A percentile compares a stretch with the other conserved stretches of the same genome.
These are phyloP conservation scores for Sporopachydermia quercuum DNA, from an alignment of 805 yeast genomes.

Conservation along the genomic window DNA sequence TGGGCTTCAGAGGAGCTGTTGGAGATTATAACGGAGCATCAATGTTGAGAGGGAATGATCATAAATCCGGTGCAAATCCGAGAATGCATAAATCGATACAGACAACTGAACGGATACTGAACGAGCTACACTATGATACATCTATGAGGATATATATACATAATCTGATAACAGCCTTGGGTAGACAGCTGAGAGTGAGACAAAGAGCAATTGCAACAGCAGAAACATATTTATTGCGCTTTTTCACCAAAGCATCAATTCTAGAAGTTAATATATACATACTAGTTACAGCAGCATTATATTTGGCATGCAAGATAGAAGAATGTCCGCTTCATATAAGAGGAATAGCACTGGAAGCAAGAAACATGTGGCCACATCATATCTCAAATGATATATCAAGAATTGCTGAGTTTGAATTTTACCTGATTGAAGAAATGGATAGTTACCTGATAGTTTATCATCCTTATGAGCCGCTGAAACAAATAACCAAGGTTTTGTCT, in stretches of 20 bases:
- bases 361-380: conserved; percentile 88
- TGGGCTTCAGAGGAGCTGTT: background rate
- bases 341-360: conserved; percentile 67
- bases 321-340: conserved; percentile 92
- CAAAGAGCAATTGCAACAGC: conserved; percentile 84
- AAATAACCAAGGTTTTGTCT: conserved; percentile 30
- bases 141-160: conserved; percentile 70
- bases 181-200: conserved; percentile 60
- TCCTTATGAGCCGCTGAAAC: conserved; percentile 52
- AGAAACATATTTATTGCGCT: conserved; percentile 70
- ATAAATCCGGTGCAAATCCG: conserved; percentile 18
- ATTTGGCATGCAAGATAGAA: conserved; percentile 85
- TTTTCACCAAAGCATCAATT: conserved; percentile 54
- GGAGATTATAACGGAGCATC: conserved; percentile 6
- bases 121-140: conserved; percentile 25
- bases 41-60: conserved; percentile 20
- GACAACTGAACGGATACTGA: conserved; percentile 11
- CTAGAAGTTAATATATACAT: conserved; percentile 75
- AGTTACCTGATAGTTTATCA: conserved; percentile 59
- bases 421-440: conserved; percentile 76
- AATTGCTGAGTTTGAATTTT: conserved; percentile 91
- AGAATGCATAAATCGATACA: conserved; percentile 22
- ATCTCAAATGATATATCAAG: conserved; percentile 85
- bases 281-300: conserved; percentile 70
- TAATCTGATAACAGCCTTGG: conserved; percentile 57